Percentiles rank a stretch among this genome's conserved stretches.
These are phyloP conservation scores for Choiromyces venosus DNA, from an alignment of 495 filamentous ascomycete species.

Conservation along the genomic window DNA sequence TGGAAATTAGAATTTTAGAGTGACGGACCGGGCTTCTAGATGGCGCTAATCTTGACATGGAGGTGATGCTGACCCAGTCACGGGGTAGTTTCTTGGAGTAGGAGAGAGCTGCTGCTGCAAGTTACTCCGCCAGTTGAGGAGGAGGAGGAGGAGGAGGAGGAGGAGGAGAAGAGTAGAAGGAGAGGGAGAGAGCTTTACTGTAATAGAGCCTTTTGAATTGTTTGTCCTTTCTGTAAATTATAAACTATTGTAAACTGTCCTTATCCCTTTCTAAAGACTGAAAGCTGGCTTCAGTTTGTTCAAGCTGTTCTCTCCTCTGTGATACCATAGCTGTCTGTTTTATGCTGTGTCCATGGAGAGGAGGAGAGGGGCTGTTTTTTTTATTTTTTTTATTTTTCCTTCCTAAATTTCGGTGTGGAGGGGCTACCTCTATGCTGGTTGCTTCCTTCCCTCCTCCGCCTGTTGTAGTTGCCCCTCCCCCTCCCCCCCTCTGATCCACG, in stretches of 20 bases:
- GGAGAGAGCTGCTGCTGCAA: neutral
- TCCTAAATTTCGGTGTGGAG: constrained; percentile 24
- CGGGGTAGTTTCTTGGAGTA: neutral
- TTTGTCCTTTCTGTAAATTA: neutral
- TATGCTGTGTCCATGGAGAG: neutral
- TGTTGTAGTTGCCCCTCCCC: constrained; percentile 8
- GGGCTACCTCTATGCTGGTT: constrained; percentile 29
- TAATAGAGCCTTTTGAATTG: neutral
- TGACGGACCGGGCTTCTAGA: neutral
- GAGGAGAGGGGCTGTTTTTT: neutral
- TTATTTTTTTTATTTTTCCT: too few species aligned
- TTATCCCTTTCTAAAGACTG: neutral
- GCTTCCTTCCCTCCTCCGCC: constrained; percentile 23
- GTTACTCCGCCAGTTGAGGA: neutral
- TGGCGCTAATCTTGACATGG: neutral
- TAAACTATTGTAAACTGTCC: neutral
- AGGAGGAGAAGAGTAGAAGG: too few species aligned
- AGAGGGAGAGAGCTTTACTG: neutral
- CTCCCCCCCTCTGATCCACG: constrained; percentile 15
- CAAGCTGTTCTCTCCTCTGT: neutral
- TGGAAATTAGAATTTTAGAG: neutral
- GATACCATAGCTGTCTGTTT: neutral
- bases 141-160: too few species aligned
- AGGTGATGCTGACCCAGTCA: neutral
- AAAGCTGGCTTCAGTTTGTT: neutral